phyloP scores from a whole-genome alignment of 805 yeast genomes.

The Millerozyma miso region DNA sequence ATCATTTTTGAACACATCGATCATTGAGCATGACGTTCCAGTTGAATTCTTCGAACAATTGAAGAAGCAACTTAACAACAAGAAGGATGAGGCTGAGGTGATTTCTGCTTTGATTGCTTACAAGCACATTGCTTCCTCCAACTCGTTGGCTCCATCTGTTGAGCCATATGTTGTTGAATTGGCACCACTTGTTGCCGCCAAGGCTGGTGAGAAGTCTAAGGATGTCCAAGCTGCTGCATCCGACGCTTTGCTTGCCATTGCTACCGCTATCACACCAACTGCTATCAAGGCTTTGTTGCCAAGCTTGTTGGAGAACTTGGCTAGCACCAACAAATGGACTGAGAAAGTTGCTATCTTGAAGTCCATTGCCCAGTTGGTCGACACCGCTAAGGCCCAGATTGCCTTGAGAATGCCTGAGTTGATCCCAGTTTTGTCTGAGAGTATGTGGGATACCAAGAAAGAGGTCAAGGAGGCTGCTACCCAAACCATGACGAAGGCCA shows the following conservation, averaged over 20 bases:
- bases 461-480: slow-evolving; percentile 98
- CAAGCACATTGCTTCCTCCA: slow-evolving; percentile 75
- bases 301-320: slow-evolving; percentile 63
- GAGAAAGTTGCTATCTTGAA: slow-evolving; percentile 90
- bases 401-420: slow-evolving; percentile 99
- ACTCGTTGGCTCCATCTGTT: slow-evolving; percentile 81
- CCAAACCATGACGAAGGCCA: slow-evolving; percentile 90
- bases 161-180: slow-evolving; percentile 92
- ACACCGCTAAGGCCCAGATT: slow-evolving; percentile 90
- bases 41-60: slow-evolving; percentile 77
- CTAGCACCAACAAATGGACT: slow-evolving; percentile 88
- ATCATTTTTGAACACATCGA: slow-evolving; percentile 91
- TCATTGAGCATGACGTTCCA: slow-evolving; percentile 98
- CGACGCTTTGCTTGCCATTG: slow-evolving; percentile 70
- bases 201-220: slow-evolving; percentile 88
- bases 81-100: slow-evolving; percentile 64
- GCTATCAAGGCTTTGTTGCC: slow-evolving; percentile 91
- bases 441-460: slow-evolving; percentile 99
- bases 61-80: slow-evolving; percentile 69
- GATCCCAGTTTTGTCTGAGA: slow-evolving; percentile 96
- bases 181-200: slow-evolving; percentile 63
- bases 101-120: slow-evolving; percentile 82
- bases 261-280: slow-evolving; percentile 83
- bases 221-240: slow-evolving; percentile 71
- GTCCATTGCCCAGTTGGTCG: slow-evolving; percentile 84